Evolutionary conservation across 2,329 filamentous ascomycete genomes (phyloP), one percentile per base, ranked within the genome.

Genomic region (Pseudonectria foliicola): DNA sequence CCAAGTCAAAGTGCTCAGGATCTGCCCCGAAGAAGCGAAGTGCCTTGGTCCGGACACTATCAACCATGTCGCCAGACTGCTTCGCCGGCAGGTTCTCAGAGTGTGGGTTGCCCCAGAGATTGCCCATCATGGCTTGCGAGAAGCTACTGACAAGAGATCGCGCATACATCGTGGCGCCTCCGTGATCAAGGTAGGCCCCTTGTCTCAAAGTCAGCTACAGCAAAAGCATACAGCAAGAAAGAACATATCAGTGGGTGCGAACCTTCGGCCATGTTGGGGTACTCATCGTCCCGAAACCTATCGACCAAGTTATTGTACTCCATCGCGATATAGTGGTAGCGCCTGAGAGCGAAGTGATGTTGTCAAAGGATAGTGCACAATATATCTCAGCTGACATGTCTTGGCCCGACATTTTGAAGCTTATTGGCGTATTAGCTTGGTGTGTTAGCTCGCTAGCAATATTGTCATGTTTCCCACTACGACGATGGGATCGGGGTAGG

Each of bases 81-180:
- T 69, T 71, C 11, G 76, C 77, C 0, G 77, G 75, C 12, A 67
- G 62, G 25, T 76, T 78, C 44, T 74, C 68, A 2, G 80, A 83
- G 52, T 84, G 80, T 3, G 80, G 80, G 46, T 84, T 84, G 10
- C 78, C 78, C 47, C 80, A 79, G n/a, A 83, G 63, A 40, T 69
- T 72, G 24, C 61, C 51, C 27, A 69, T 60, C 56, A 82, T 68
- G 45, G 76, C 70, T 3, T 60, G 53, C 6, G 71, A 67, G 54
- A 81, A 80, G 15, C 62, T 61, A 29, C 70, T 64, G 27, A 81
- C 62, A 25, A 77, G 64, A 16, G 76, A 76, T 43, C 64, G 71
- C 29, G 77, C 70, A 46, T 77, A 77, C 27, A 78, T 67, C 24
- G 72, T 76, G 25, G 70, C 62, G 18, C 71, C 72, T 28, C 70